phyloP scores from a whole-genome alignment of 2,329 filamentous ascomycete species.

The Pleomassaria siparia region DNA sequence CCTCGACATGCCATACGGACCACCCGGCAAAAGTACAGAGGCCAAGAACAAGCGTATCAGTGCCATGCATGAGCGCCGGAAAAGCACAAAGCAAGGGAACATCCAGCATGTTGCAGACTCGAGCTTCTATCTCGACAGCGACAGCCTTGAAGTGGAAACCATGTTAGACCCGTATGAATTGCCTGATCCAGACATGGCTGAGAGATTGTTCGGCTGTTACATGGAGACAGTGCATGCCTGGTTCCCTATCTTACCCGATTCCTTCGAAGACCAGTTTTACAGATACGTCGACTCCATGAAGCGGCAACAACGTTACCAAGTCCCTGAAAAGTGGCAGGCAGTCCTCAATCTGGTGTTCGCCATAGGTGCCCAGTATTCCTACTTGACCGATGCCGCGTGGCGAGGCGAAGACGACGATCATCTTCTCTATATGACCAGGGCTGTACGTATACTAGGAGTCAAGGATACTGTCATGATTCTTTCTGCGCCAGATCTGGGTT shows the following conservation, averaged over 20 bases:
- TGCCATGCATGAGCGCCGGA: neutral
- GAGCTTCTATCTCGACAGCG: slow-evolving; percentile 31
- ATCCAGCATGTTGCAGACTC: slow-evolving; percentile 8
- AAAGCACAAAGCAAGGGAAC: neutral
- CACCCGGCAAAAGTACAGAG: slow-evolving; percentile 1
- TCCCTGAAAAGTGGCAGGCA: slow-evolving; percentile 29
- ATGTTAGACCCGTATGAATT: slow-evolving; percentile 24
- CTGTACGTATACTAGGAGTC: slow-evolving; percentile 13
- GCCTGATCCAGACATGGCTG: slow-evolving; percentile 26
- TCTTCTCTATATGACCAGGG: slow-evolving; percentile 35
- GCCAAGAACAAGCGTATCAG: neutral
- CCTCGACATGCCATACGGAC: neutral
- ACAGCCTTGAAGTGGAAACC: slow-evolving; percentile 18
- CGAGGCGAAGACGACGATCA: slow-evolving; percentile 27
- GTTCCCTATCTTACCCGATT: slow-evolving; percentile 24
- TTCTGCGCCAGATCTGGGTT: slow-evolving; percentile 22
- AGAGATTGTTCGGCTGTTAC: slow-evolving; percentile 33
- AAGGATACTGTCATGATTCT: slow-evolving; percentile 25
- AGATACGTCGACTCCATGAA: slow-evolving; percentile 3
- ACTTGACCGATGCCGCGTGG: slow-evolving; percentile 25
- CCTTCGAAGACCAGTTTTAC: slow-evolving; percentile 11
- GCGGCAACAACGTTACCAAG: slow-evolving; percentile 4
- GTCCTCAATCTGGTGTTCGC: slow-evolving; percentile 44
- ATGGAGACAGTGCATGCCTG: slow-evolving; percentile 30
- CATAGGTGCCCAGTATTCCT: slow-evolving; percentile 39